Evolutionary conservation across 805 yeast genomes (phyloP).

Genomic region (Kodamaea hsintzibuensis): DNA sequence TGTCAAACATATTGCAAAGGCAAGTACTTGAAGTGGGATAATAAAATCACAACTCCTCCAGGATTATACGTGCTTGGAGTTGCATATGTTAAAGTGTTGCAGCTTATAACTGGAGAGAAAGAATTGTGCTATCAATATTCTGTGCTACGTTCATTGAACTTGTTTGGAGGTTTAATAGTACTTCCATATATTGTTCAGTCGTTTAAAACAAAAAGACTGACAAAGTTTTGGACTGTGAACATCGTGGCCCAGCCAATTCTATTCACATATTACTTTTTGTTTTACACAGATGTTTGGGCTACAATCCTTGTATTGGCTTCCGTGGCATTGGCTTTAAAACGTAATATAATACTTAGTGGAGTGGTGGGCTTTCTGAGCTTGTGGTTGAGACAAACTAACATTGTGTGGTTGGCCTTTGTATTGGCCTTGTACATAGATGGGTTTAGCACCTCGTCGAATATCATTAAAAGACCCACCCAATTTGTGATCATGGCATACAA

Average conservation of each 20-base stretch:
- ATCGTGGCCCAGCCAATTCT: conserved; percentile 64
- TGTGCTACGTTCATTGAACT: conserved; percentile 50
- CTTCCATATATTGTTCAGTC: conserved; percentile 49
- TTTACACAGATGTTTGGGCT: conserved; percentile 95
- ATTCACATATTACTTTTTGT: conserved; percentile 70
- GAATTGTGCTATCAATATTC: conserved; percentile 18
- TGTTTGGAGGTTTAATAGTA: conserved; percentile 60
- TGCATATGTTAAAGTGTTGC: conserved; percentile 37
- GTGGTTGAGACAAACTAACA: conserved; percentile 86
- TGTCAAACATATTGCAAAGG: conserved; percentile 65
- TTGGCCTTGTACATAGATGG: conserved; percentile 56
- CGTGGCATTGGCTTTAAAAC: conserved; percentile 45
- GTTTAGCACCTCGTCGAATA: conserved; percentile 13
- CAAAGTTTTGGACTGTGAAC: conserved; percentile 28
- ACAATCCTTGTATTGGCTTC: conserved; percentile 63
- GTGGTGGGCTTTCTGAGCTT: conserved; percentile 62
- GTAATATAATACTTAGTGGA: conserved; percentile 41
- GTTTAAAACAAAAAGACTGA: conserved; percentile 12
- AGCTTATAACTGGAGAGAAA: conserved; percentile 36
- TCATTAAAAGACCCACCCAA: conserved; percentile 21
- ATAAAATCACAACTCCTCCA: conserved; percentile 95
- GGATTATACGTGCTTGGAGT: conserved; percentile 67
- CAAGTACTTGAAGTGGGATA: conserved; percentile 71
- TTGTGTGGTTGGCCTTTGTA: conserved; percentile 77
- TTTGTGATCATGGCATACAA: conserved; percentile 14